Base-by-base conservation (phyloP, 2,329 filamentous ascomycete genomes). In the Microsporum ferrugineum region DNA sequence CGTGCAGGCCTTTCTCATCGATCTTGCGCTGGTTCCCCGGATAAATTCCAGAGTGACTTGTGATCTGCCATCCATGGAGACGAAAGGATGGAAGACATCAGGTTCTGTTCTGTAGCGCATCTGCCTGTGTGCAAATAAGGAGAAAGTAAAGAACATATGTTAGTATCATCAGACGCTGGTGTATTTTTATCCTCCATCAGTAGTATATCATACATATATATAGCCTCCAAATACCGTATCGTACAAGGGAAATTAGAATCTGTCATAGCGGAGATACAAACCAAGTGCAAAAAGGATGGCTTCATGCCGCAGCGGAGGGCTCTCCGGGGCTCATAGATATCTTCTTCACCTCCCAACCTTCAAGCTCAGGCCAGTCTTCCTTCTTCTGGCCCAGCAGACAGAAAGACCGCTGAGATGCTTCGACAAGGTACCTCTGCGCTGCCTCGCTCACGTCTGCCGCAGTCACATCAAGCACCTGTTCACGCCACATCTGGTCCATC, bases 401-500 rank as follows among this genome's bases (percentile, higher is more conserved):
- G 59, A 84, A 83, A 62, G 85, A 85, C 63, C 84, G 75, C 41
- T 80, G 76, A 60, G 80, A 82, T 23, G 80, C 79, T 53, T 89
- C 83, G 33, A 95, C 86, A 12, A 96, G 78, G 71, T 91, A 95
- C 68, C 84, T 83, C 68, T 96, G 86, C 0, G 94, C 94, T 10
- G 86, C 91, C 47, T 86, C 80, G 64, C 86, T 85, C 7, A 99
- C 88, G 67, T 96, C 86, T 65, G 87, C 83, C 64, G 84, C 85
- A 2, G 83, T 89, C 43, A 96, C 91, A 71, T 96, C 92, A 2
- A 99, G 80, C 61, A 99, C 79, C 70, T 88, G 85, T 74, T 94
- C 88, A 67, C 94, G 82, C 72, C 89, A 85, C 68, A 78, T 82
- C 76, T 96, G 91, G 70, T 88, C 86, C 91, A 97, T 96, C 68